These are phyloP conservation scores for Chloropicon primus DNA, from an alignment of 139 green algal species.

Conservation along the genomic window DNA sequence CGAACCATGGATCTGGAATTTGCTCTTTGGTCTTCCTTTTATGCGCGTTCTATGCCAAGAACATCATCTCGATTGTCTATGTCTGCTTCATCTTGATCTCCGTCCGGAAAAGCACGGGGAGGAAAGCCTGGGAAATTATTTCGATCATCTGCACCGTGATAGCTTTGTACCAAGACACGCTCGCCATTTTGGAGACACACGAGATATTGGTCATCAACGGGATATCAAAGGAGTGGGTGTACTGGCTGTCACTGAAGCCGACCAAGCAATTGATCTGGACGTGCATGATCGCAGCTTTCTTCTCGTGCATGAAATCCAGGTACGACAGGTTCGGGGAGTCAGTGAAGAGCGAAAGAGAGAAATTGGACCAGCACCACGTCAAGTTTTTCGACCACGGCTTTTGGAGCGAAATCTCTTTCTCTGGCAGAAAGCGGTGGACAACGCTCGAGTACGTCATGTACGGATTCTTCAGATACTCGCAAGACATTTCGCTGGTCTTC, in stretches of 20 bases:
- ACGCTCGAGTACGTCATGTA: slow-evolving; percentile 36
- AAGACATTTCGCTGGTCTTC: slow-evolving; percentile 33
- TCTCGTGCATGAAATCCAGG: neutral
- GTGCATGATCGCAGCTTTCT: neutral
- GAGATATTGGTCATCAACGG: neutral
- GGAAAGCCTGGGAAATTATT: neutral
- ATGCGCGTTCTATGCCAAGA: neutral
- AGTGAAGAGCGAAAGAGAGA: neutral
- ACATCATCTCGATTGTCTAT: neutral
- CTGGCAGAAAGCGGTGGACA: slow-evolving; percentile 17
- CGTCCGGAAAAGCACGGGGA: neutral
- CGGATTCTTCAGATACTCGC: slow-evolving; percentile 31
- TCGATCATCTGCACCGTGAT: neutral
- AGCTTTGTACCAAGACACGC: neutral
- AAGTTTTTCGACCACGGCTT: neutral
- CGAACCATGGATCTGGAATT: neutral
- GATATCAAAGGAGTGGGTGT: neutral
- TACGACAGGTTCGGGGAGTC: neutral
- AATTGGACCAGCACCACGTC: neutral
- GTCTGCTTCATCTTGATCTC: neutral
- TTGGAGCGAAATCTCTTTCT: neutral
- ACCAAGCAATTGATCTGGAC: neutral
- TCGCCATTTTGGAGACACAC: neutral
- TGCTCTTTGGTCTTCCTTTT: neutral
- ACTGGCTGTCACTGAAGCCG: neutral